Evolutionary conservation across 139 green algal genomes (phyloP).

Genomic region (Eudorina sp.): DNA sequence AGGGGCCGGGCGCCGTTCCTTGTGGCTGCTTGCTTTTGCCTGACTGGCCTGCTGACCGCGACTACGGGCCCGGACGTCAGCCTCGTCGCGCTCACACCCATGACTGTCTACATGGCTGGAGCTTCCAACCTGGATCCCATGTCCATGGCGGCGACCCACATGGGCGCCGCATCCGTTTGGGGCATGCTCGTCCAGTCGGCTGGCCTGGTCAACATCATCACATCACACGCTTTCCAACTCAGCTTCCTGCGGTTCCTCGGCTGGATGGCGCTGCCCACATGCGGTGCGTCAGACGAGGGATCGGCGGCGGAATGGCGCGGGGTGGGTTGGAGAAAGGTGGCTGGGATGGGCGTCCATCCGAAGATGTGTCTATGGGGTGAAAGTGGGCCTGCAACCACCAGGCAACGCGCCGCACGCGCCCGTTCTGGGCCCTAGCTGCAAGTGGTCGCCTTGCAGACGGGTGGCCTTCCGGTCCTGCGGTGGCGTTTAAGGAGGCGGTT

Average conservation of each 20-base stretch:
- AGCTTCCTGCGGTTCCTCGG: background rate
- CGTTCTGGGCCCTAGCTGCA: too few species aligned
- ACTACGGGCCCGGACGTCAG: background rate
- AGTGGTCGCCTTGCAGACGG: too few species aligned
- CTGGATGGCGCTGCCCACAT: slow-evolving; percentile 19
- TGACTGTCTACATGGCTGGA: background rate
- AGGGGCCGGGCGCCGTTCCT: background rate
- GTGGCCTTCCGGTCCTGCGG: too few species aligned
- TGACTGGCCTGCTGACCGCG: background rate
- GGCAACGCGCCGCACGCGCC: too few species aligned
- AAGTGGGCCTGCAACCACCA: too few species aligned
- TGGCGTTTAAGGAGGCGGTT: too few species aligned
- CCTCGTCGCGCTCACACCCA: background rate
- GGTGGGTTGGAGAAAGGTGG: too few species aligned
- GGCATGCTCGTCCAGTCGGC: slow-evolving; percentile 5
- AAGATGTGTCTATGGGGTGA: too few species aligned
- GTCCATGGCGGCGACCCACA: background rate
- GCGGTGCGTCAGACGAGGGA: slow-evolving; percentile 5
- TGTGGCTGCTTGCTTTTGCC: background rate
- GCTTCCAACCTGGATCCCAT: slow-evolving; percentile 13
- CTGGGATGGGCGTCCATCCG: too few species aligned
- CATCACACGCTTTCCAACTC: background rate
- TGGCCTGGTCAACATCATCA: background rate
- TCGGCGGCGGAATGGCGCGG: too few species aligned
- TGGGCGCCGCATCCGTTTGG: background rate